Conservation (phyloP, 1,284 basidiomycete species). For the Heterobasidion annosum region DNA sequence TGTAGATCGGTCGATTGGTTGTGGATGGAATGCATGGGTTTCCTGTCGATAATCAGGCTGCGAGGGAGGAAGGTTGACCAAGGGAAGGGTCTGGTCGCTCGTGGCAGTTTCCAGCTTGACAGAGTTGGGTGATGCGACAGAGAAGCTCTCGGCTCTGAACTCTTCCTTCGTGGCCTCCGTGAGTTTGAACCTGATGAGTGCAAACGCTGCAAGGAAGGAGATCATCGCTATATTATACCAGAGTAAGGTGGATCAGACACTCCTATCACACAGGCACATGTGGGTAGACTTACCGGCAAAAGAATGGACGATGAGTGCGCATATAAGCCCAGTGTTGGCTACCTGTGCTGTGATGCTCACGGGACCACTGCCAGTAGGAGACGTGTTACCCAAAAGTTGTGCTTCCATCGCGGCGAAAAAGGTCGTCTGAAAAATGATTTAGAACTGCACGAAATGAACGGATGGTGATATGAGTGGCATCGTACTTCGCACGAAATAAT, state of each 20-base stretch:
- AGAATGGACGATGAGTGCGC: slow-evolving; percentile 43
- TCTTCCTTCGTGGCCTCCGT: slow-evolving; percentile 38
- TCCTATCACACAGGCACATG: too few species aligned
- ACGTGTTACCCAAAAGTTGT: slow-evolving; percentile 36
- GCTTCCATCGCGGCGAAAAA: slow-evolving; percentile 56
- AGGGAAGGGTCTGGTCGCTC: background rate
- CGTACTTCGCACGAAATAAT: too few species aligned
- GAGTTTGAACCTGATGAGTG: slow-evolving; percentile 45
- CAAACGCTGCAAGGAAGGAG: slow-evolving; percentile 49
- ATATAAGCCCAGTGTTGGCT: slow-evolving; percentile 37
- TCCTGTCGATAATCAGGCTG: too few species aligned
- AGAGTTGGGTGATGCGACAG: background rate
- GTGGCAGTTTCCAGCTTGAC: background rate
- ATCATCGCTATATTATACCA: slow-evolving; percentile 32
- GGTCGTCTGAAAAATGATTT: slow-evolving; percentile 33
- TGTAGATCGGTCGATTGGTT: background rate
- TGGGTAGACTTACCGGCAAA: slow-evolving; percentile 34
- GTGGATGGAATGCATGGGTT: background rate
- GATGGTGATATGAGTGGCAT: too few species aligned
- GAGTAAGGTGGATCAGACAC: too few species aligned
- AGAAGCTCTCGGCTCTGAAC: slow-evolving; percentile 10
- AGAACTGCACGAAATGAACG: background rate
- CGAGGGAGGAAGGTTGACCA: too few species aligned
- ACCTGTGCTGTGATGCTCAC: slow-evolving; percentile 19
- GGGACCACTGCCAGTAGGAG: slow-evolving; percentile 14